A percentile compares a stretch with the other conserved stretches of the same genome.
phyloP scores from a whole-genome alignment of 2,329 filamentous ascomycete genomes.

The Aspergillus sp. region DNA sequence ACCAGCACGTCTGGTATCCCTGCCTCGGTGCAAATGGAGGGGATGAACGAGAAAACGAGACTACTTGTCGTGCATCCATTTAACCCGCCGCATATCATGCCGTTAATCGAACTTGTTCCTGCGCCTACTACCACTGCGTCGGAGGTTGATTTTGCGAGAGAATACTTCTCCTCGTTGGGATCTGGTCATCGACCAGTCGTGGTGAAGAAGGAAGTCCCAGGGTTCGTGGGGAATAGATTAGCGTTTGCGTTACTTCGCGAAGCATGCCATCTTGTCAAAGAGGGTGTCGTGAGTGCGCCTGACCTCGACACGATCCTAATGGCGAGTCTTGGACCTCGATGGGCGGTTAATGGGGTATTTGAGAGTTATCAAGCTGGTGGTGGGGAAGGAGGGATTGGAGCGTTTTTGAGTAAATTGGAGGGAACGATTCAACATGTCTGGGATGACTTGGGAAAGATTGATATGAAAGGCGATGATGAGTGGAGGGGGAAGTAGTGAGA shows the following conservation, averaged over 20 bases:
- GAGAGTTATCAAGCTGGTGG: constrained; percentile 57
- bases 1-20: constrained; percentile 56
- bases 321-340: constrained; percentile 50
- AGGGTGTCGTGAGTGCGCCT: constrained; percentile 48
- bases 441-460: constrained; percentile 41
- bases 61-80: constrained; percentile 57
- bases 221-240: constrained; percentile 56
- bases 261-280: constrained; percentile 50
- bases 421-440: constrained; percentile 52
- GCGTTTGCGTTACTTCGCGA: constrained; percentile 55
- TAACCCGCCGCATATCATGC: constrained; percentile 60
- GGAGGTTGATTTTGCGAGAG: constrained; percentile 20
- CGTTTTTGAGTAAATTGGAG: constrained; percentile 54
- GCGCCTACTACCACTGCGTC: constrained; percentile 36
- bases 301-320: constrained; percentile 52
- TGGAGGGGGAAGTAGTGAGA: too few species aligned
- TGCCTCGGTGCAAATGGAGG: constrained; percentile 43
- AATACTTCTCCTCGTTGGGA: constrained; percentile 34
- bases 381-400: constrained; percentile 48
- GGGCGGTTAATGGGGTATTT: constrained; percentile 54
- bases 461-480: constrained; percentile 6
- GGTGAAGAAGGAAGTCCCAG: constrained; percentile 47
- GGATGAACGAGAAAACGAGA: constrained; percentile 40
- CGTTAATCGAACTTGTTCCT: constrained; percentile 55
- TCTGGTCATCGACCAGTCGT: constrained; percentile 41